Percentiles rank a stretch among this genome's conserved stretches.
phyloP scores from a whole-genome alignment of 306 rosid genomes.

The Quercus ilex region DNA sequence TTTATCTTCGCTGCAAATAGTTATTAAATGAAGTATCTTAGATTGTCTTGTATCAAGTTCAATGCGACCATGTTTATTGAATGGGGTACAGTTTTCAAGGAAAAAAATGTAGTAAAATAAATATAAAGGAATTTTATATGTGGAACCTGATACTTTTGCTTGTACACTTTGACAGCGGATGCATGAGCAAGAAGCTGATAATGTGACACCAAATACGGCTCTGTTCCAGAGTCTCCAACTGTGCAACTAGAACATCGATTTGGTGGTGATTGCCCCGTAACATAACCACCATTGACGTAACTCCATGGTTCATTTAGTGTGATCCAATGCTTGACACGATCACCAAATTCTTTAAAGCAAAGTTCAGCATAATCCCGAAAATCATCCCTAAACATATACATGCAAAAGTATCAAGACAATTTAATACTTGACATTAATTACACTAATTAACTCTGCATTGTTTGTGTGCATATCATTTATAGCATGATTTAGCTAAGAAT shows the following conservation, averaged over 20 bases:
- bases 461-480: too few species aligned
- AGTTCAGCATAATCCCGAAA: constrained; percentile 30
- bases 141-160: constrained; percentile 42
- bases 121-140: too few species aligned
- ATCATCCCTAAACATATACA: constrained; percentile 10
- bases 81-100: too few species aligned
- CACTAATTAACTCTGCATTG: too few species aligned
- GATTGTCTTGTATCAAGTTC: too few species aligned
- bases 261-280: constrained; percentile 20
- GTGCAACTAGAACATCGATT: constrained; percentile 43
- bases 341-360: constrained; percentile 39
- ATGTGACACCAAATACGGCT: constrained; percentile 47
- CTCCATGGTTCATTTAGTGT: constrained; percentile 41
- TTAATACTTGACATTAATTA: too few species aligned
- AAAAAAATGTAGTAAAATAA: background rate
- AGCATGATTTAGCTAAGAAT: too few species aligned
- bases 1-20: too few species aligned
- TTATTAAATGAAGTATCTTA: too few species aligned
- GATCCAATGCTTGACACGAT: constrained; percentile 41
- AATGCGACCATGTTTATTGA: too few species aligned
- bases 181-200: constrained; percentile 54
- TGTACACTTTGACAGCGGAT: constrained; percentile 32
- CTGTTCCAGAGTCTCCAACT: constrained; percentile 36
- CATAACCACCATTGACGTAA: constrained; percentile 28
- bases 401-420: too few species aligned